Conservation (phyloP, 345 rosid species). For the Gossypium anomalum region DNA sequence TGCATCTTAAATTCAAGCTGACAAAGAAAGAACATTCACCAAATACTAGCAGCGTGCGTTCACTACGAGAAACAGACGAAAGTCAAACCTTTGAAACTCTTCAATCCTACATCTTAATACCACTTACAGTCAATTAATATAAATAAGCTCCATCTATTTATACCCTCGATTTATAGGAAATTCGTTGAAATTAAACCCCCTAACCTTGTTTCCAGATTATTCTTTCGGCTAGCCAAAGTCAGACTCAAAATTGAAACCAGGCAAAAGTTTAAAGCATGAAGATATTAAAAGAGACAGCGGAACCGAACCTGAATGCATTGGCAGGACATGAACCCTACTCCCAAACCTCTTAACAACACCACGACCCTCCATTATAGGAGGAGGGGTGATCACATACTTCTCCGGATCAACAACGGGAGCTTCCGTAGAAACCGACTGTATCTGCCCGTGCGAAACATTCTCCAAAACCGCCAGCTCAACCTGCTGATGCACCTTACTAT, state of each 20-base stretch:
- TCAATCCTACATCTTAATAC: background rate
- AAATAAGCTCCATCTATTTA: background rate
- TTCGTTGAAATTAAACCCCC: background rate
- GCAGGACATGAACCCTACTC: slow-evolving; percentile 63
- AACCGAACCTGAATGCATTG: slow-evolving; percentile 85
- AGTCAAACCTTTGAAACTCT: background rate
- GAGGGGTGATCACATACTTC: slow-evolving; percentile 67
- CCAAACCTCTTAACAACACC: slow-evolving; percentile 84
- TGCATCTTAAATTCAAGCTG: background rate
- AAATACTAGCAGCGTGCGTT: background rate
- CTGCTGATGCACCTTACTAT: slow-evolving; percentile 34
- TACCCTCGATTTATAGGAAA: background rate
- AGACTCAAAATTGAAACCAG: background rate
- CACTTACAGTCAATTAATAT: background rate
- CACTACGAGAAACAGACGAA: background rate
- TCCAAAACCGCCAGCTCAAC: slow-evolving; percentile 41
- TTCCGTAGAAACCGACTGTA: slow-evolving; percentile 75
- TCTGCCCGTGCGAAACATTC: slow-evolving; percentile 64
- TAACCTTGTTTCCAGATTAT: background rate
- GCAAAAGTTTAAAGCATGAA: background rate
- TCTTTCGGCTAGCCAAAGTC: background rate
- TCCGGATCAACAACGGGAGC: slow-evolving; percentile 43
- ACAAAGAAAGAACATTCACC: background rate
- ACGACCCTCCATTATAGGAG: slow-evolving; percentile 73
- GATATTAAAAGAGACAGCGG: background rate